Evolutionary conservation across 2,329 filamentous ascomycete genomes (phyloP).

Genomic region (Diaporthe humulicola): DNA sequence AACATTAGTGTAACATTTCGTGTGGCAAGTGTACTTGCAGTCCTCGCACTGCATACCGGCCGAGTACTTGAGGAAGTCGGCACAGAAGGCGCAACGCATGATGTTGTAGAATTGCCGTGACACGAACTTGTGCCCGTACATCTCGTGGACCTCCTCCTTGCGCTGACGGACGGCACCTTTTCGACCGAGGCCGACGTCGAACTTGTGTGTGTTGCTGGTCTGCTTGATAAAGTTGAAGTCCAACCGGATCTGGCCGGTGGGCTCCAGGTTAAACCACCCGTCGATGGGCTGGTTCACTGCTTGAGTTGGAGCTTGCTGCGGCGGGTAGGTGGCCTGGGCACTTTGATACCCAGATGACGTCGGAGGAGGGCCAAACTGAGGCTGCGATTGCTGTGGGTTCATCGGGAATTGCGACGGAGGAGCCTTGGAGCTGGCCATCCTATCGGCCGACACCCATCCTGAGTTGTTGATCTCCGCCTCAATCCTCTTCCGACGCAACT

Average conservation of each 20-base stretch:
- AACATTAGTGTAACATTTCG: slow-evolving; percentile 95
- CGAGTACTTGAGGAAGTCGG: slow-evolving; percentile 98
- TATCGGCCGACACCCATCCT: slow-evolving; percentile 97
- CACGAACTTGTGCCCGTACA: slow-evolving; percentile 99
- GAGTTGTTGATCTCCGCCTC: slow-evolving; percentile 95
- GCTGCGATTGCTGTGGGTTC: slow-evolving; percentile 57
- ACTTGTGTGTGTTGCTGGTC: slow-evolving; percentile 82
- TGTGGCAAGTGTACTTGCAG: slow-evolving; percentile 99
- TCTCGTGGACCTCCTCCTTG: slow-evolving; percentile 98
- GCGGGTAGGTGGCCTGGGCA: slow-evolving; percentile 45
- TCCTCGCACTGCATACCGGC: slow-evolving; percentile 99
- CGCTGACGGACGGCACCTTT: slow-evolving; percentile 97
- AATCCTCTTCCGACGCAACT: slow-evolving; percentile 97
- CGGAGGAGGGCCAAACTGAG: slow-evolving; percentile 60
- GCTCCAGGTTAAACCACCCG: slow-evolving; percentile 97
- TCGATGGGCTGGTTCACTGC: slow-evolving; percentile 78
- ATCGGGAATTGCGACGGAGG: slow-evolving; percentile 71
- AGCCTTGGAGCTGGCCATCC: slow-evolving; percentile 76
- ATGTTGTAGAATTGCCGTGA: slow-evolving; percentile 99
- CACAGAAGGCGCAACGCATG: slow-evolving; percentile 98
- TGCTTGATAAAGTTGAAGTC: slow-evolving; percentile 94
- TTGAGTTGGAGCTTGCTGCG: slow-evolving; percentile 60
- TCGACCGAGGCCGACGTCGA: slow-evolving; percentile 91
- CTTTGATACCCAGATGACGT: slow-evolving; percentile 54
- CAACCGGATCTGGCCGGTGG: slow-evolving; percentile 91